Percentiles rank a stretch among this genome's conserved stretches.
These are phyloP conservation scores for Sporobolomyces pararoseus DNA, from an alignment of 768 basidiomycete species.

Conservation along the genomic window DNA sequence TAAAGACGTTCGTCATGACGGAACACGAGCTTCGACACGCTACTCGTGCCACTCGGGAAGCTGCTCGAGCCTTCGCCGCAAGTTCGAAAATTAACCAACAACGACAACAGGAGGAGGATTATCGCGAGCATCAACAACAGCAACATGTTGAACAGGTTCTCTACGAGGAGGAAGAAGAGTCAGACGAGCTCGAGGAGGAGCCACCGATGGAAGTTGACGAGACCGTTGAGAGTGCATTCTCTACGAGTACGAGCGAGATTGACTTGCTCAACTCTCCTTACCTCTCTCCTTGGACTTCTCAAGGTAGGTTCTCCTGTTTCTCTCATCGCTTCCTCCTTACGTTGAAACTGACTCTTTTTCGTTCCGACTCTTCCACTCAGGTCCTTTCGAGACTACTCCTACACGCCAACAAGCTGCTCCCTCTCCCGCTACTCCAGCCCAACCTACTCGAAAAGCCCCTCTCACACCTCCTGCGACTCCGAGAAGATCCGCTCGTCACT, in stretches of 20 bases:
- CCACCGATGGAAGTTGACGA: conserved; percentile 28
- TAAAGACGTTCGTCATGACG: conserved; percentile 45
- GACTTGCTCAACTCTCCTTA: conserved; percentile 14
- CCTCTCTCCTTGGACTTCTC: conserved; percentile 4
- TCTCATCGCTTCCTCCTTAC: background rate
- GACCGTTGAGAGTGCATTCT: conserved; percentile 14
- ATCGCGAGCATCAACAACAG: background rate
- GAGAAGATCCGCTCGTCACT: conserved; percentile 8
- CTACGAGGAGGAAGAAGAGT: conserved; percentile 19
- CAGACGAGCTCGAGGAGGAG: conserved; percentile 23
- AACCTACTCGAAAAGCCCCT: conserved; percentile 20
- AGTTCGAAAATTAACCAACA: conserved; percentile 23
- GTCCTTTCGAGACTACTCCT: conserved; percentile 7
- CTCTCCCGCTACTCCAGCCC: conserved; percentile 19
- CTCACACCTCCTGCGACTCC: conserved; percentile 38
- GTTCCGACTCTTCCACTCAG: background rate
- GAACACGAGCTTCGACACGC: conserved; percentile 43
- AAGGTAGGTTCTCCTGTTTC: conserved; percentile 10
- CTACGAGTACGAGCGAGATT: conserved; percentile 13
- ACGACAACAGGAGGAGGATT: background rate
- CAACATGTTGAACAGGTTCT: conserved; percentile 3
- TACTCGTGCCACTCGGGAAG: conserved; percentile 43
- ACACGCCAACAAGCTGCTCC: background rate
- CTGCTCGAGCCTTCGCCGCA: conserved; percentile 42
- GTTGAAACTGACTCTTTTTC: background rate